Conservation (phyloP, 805 yeast species). For the Nakazawaea siamensis region DNA sequence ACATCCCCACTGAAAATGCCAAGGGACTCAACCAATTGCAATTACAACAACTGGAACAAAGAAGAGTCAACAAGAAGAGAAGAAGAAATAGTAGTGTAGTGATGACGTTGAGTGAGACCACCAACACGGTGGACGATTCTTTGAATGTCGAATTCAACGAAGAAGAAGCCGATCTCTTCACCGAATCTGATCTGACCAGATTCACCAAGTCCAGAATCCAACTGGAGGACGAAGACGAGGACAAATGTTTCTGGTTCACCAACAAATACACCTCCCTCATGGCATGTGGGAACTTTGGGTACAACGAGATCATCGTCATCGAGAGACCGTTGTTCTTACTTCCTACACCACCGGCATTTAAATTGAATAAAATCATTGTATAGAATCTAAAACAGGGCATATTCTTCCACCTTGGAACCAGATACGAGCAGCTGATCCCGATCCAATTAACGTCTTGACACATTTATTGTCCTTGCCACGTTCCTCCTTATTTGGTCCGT, state of each 20-base stretch:
- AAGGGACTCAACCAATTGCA: constrained; percentile 21
- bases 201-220: constrained; percentile 11
- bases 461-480: constrained; percentile 33
- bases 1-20: constrained; percentile 39
- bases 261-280: constrained; percentile 69
- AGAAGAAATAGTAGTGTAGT: constrained; percentile 21
- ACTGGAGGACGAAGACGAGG: constrained; percentile 18
- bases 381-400: constrained; percentile 27
- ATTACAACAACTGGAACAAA: constrained; percentile 24
- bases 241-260: constrained; percentile 63
- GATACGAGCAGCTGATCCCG: constrained; percentile 60
- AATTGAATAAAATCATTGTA: constrained; percentile 45
- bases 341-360: constrained; percentile 57
- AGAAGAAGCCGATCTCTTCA: constrained; percentile 26
- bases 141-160: constrained; percentile 18
- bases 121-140: constrained; percentile 14
- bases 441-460: constrained; percentile 50
- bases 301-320: constrained; percentile 56
- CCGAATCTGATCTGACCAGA: constrained; percentile 16
- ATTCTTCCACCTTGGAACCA: constrained; percentile 63
- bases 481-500: constrained; percentile 44
- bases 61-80: constrained; percentile 26
- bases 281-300: constrained; percentile 46
- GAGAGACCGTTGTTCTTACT: constrained; percentile 65
- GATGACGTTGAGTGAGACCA: constrained; percentile 29